These are phyloP conservation scores for Collariella sp. DNA, from an alignment of 495 filamentous ascomycete genomes.

Conservation along the genomic window DNA sequence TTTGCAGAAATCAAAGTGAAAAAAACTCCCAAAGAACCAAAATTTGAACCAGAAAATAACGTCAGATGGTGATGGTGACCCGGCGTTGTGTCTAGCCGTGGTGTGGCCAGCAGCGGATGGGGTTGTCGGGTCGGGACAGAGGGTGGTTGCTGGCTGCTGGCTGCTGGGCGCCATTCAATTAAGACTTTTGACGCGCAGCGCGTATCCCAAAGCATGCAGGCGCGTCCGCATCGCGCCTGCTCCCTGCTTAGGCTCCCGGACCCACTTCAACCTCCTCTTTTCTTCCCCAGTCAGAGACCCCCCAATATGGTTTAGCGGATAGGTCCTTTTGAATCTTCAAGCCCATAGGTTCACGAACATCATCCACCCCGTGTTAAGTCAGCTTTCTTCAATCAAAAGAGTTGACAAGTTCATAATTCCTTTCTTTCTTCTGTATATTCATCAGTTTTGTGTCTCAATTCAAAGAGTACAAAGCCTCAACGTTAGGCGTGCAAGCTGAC, in stretches of 20 bases:
- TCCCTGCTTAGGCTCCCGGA: not conserved
- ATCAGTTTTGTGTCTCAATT: too few relatives aligned
- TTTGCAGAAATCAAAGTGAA: not conserved
- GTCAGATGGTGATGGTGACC: not conserved
- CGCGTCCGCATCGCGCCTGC: conserved; percentile 20
- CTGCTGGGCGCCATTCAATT: conserved; percentile 6
- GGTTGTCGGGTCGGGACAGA: not conserved
- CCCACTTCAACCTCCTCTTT: conserved; percentile 12
- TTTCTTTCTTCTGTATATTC: too few relatives aligned
- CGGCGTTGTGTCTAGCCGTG: not conserved
- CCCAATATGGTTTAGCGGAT: too few relatives aligned
- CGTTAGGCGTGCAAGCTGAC: too few relatives aligned
- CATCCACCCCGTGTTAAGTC: too few relatives aligned
- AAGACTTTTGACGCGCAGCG: conserved; percentile 26
- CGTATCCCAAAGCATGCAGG: conserved; percentile 4
- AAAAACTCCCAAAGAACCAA: not conserved
- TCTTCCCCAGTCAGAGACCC: not conserved
- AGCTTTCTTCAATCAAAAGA: too few relatives aligned
- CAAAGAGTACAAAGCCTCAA: too few relatives aligned
- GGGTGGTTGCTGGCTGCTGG: not conserved
- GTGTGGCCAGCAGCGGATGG: conserved; percentile 4
- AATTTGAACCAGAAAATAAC: conserved; percentile 6
- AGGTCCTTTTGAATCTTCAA: too few relatives aligned
- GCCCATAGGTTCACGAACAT: too few relatives aligned
- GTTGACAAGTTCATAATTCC: too few relatives aligned